Evolutionary conservation across 2,329 filamentous ascomycete genomes (phyloP).

Genomic region (Aspergillus udagawae): DNA sequence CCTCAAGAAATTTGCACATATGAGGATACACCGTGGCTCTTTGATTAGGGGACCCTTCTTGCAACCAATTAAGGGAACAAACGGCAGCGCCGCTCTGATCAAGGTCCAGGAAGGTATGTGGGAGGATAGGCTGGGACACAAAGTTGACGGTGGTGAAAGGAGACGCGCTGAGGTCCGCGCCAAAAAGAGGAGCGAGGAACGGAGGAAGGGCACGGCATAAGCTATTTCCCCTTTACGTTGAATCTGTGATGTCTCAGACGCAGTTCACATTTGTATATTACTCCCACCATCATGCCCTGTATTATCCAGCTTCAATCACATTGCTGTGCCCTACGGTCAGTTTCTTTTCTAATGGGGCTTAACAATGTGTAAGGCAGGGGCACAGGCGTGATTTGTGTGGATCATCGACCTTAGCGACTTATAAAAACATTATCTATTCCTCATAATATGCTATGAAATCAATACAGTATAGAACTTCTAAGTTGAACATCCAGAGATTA

Average conservation of each 20-base stretch:
- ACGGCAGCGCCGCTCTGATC: slow-evolving; percentile 61
- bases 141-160: slow-evolving; percentile 95
- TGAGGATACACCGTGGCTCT: slow-evolving; percentile 64
- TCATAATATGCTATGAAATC: background rate
- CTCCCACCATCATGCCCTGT: background rate
- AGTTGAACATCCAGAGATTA: background rate
- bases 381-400: background rate
- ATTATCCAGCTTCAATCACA: slow-evolving; percentile 9
- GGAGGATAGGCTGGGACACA: slow-evolving; percentile 81
- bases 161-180: slow-evolving; percentile 79
- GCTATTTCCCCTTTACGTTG: background rate
- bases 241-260: slow-evolving; percentile 10
- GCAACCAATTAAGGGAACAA: slow-evolving; percentile 60
- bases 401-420: background rate
- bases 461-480: background rate
- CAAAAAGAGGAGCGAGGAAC: slow-evolving; percentile 76
- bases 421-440: background rate
- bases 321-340: background rate
- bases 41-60: slow-evolving; percentile 74
- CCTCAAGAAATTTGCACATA: slow-evolving; percentile 56
- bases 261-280: slow-evolving; percentile 8
- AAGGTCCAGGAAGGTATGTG: slow-evolving; percentile 81
- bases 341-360: background rate
- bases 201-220: slow-evolving; percentile 55
- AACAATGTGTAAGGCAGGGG: background rate